Evolutionary conservation across 805 yeast species (phyloP).

Genomic region (Cyberlindnera misumaiensis): DNA sequence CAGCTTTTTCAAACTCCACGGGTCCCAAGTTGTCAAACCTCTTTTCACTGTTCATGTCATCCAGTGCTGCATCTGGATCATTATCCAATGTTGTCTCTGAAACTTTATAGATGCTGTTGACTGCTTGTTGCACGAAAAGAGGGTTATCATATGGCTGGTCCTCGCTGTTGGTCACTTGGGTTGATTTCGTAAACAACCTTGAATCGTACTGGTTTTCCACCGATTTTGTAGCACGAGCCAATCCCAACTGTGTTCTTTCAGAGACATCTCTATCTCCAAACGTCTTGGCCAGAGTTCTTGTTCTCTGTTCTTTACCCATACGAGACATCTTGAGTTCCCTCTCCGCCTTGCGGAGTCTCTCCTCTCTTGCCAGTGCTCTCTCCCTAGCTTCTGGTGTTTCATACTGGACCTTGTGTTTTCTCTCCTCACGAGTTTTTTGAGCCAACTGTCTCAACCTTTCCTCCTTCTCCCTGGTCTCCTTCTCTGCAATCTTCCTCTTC

Average conservation of each 20-base stretch:
- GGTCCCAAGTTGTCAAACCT: constrained; percentile 31
- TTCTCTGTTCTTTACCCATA: constrained; percentile 38
- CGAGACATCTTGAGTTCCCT: constrained; percentile 36
- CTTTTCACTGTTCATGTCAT: constrained; percentile 13
- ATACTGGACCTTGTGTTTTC: constrained; percentile 11
- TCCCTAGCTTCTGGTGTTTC: constrained; percentile 20
- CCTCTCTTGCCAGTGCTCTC: constrained; percentile 35
- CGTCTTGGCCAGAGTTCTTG: constrained; percentile 35
- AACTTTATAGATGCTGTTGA: constrained; percentile 43
- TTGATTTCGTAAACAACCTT: constrained; percentile 43
- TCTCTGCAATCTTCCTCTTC: constrained; percentile 42
- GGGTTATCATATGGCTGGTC: constrained; percentile 56
- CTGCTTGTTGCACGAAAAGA: constrained; percentile 47
- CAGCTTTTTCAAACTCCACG: constrained; percentile 39
- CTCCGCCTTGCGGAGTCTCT: constrained; percentile 41
- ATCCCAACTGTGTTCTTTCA: constrained; percentile 47
- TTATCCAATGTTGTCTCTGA: constrained; percentile 13
- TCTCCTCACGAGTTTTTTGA: constrained; percentile 36
- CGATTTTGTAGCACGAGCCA: constrained; percentile 32
- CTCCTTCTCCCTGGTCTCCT: constrained; percentile 43
- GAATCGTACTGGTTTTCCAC: constrained; percentile 49
- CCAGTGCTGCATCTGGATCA: constrained; percentile 15
- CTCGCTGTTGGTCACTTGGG: constrained; percentile 32
- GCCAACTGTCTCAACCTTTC: constrained; percentile 46
- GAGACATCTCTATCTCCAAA: constrained; percentile 47